Base-by-base conservation (phyloP, 441 rosid species). In the Adansonia gregorii region DNA sequence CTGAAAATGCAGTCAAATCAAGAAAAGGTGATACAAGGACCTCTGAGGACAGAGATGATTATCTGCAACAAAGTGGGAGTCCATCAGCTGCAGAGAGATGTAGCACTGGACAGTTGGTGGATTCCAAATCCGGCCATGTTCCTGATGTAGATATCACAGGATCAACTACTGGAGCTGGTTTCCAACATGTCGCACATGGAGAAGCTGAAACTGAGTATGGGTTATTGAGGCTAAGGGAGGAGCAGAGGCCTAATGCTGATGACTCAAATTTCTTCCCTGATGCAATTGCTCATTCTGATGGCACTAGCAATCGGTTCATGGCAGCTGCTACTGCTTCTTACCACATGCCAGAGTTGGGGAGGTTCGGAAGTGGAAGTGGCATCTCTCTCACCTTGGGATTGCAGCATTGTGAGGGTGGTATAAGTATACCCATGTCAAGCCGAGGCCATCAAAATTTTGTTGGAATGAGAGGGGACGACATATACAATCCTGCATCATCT, bases 301-400 rank as follows among this genome's bases (percentile, higher is more conserved):
- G 82, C 6, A 72, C 84, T 17, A 78, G 79, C 19, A 83, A 78
- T 41, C 63, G 86, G 80, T 87, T 86, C 71, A 87, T 89, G 85
- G 83, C 85, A 3, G 89, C 89, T 2, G 89, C 93, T 0, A 88
- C 88, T 0, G 83, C 88, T 63, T 87, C 90, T 19, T 90, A 89
- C 77, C 90, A 92, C 74, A 82, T 90, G 91, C 58, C 91, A 2
- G 97, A 92, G 61, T 72, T 85, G 81, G 89, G 89, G 65, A 86
- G 94, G 82, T 87, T 86, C 12, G 90, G 92, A 76, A 81, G 85
- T 70, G 88, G 91, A 71, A 88, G 84, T 8, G 90, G 85, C 12
- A 90, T 91, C 78, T 95, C 98, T 14, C 92, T 92, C 43, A 91
- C 98, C 0, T 65, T 93, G 46, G 97, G 98, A 51, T 85, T 94